A percentile compares a stretch with the other conserved stretches of the same genome.
Conservation (phyloP, 2,329 filamentous ascomycete genomes). For the Fusarium marasasianum region DNA sequence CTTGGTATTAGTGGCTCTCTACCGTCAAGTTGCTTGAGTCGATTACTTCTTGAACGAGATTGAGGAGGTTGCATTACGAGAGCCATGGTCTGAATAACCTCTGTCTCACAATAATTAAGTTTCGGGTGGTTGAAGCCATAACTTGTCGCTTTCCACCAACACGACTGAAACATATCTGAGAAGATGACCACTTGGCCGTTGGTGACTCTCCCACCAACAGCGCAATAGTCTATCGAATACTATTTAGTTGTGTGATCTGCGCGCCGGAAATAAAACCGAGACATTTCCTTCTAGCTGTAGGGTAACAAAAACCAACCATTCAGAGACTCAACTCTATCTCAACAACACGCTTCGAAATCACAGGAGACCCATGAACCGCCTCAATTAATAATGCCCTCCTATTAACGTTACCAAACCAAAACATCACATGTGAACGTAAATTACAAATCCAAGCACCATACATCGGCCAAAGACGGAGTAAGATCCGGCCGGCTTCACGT, state of each 20-base stretch:
- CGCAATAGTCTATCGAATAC: rapidly evolving
- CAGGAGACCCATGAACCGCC: too few species aligned
- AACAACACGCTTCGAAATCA: background rate
- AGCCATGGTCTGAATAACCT: background rate
- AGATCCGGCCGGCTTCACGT: background rate
- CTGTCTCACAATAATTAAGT: background rate
- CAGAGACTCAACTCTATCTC: background rate
- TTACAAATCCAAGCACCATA: background rate
- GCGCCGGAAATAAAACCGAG: background rate
- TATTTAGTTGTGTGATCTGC: background rate
- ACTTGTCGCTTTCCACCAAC: background rate
- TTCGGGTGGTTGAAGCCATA: background rate
- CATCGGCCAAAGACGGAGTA: slow-evolving; percentile 37
- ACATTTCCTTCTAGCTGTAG: background rate
- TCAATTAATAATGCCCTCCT: background rate
- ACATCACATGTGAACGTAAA: background rate
- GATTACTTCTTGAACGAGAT: rapidly evolving
- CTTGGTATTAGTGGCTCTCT: background rate
- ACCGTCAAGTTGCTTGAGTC: rapidly evolving
- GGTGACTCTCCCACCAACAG: background rate
- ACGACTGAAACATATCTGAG: background rate
- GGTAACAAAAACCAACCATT: background rate
- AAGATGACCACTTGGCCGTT: background rate
- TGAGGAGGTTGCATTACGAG: rapidly evolving
- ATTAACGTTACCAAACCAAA: background rate